These are phyloP conservation scores for Pythium dissotocum DNA, from an alignment of 352 stramenopile genomes.

Conservation along the genomic window DNA sequence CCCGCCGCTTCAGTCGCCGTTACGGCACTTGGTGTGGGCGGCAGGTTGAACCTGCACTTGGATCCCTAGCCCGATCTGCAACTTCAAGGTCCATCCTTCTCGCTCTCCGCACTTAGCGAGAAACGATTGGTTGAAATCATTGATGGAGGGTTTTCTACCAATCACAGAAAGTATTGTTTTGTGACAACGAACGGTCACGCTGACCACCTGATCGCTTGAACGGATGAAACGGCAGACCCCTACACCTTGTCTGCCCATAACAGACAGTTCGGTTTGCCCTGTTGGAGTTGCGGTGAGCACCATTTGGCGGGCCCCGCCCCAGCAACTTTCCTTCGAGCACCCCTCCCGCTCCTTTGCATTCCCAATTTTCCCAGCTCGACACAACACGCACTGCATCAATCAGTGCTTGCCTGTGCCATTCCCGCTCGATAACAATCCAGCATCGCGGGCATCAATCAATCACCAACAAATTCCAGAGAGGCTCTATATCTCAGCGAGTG, in stretches of 20 bases:
- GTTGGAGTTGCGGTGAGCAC: constrained; percentile 6
- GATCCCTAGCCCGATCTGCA: constrained; percentile 1
- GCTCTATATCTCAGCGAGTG: neutral
- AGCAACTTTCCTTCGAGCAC: neutral
- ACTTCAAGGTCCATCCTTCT: constrained; percentile 19
- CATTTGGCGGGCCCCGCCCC: neutral
- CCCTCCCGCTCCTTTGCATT: neutral
- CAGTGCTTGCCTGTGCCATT: neutral
- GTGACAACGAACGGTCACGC: constrained; percentile 30
- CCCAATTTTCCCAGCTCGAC: constrained; percentile 6
- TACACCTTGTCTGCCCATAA: constrained; percentile 13
- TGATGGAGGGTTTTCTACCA: constrained; percentile 3
- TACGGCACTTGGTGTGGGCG: neutral
- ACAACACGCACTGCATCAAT: neutral
- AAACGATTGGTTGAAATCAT: constrained; percentile 6
- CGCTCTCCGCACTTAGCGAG: neutral
- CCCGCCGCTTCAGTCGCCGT: neutral
- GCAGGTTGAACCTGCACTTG: constrained; percentile 19
- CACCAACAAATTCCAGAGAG: constrained; percentile 7
- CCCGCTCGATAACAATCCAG: neutral
- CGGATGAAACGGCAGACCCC: constrained; percentile 11
- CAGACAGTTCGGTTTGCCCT: neutral
- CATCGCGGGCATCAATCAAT: neutral
- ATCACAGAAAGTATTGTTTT: constrained; percentile 7
- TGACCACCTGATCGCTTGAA: constrained; percentile 17